These are phyloP conservation scores for Pseudogymnoascus sp. DNA, from an alignment of 2,329 filamentous ascomycete genomes.

Conservation along the genomic window DNA sequence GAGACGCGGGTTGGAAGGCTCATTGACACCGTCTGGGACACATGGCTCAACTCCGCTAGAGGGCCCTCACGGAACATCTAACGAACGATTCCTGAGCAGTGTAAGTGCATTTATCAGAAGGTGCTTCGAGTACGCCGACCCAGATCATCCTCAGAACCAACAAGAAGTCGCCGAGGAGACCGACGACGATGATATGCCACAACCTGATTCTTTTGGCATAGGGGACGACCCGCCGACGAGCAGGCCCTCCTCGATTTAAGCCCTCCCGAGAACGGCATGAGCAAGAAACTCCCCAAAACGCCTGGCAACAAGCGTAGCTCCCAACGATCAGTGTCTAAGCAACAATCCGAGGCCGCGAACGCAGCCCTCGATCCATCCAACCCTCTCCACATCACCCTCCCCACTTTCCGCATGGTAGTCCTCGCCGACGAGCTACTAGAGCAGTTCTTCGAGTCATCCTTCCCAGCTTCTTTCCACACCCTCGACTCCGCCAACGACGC, in stretches of 20 bases:
- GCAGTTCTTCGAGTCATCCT: slow-evolving; percentile 94
- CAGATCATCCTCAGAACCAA: slow-evolving; percentile 66
- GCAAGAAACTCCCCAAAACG: slow-evolving; percentile 22
- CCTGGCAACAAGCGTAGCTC: slow-evolving; percentile 23
- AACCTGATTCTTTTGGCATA: slow-evolving; percentile 62
- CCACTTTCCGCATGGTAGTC: slow-evolving; percentile 98
- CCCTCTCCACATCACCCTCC: slow-evolving; percentile 89
- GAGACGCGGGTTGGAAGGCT: slow-evolving; percentile 74
- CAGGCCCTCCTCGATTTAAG: slow-evolving; percentile 56
- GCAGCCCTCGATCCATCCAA: slow-evolving; percentile 86
- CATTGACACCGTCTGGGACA: slow-evolving; percentile 37
- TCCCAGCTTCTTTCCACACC: slow-evolving; percentile 86
- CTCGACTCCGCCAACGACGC: slow-evolving; percentile 50
- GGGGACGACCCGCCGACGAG: slow-evolving; percentile 61
- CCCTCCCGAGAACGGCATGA: slow-evolving; percentile 35
- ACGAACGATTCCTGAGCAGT: slow-evolving; percentile 84
- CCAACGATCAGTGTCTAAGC: slow-evolving; percentile 47
- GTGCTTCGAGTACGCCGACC: slow-evolving; percentile 97
- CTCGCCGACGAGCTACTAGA: slow-evolving; percentile 92
- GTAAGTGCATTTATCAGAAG: slow-evolving; percentile 93
- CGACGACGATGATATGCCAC: slow-evolving; percentile 30
- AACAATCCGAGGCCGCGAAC: slow-evolving; percentile 73
- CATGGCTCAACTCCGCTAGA: slow-evolving; percentile 19
- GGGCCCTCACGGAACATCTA: slow-evolving; percentile 52
- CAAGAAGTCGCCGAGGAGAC: slow-evolving; percentile 27